Evolutionary conservation across 176 grass and related monocot species (phyloP).

Genomic region (Cymbopogon citratus): DNA sequence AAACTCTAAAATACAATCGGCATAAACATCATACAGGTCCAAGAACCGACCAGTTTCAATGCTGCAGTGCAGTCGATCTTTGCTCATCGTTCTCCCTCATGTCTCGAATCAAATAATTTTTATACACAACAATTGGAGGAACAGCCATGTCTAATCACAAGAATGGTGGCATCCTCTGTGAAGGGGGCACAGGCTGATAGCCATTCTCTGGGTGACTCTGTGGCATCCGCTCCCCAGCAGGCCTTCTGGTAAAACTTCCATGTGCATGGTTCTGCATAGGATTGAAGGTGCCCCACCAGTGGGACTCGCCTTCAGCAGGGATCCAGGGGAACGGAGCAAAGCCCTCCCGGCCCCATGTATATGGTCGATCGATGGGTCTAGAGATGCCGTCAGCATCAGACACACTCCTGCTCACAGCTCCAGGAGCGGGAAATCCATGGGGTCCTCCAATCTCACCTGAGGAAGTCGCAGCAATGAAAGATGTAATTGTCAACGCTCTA

Average conservation of each 20-base stretch:
- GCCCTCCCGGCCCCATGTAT: constrained; percentile 49
- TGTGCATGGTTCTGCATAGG: constrained; percentile 50
- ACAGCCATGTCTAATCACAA: constrained; percentile 51
- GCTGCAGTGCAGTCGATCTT: not conserved
- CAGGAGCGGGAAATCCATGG: not conserved
- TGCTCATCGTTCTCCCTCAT: not conserved
- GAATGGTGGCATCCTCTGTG: constrained; percentile 46
- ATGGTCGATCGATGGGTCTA: constrained; percentile 45
- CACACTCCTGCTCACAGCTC: constrained; percentile 39
- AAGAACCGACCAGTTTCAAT: not conserved
- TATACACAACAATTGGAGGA: constrained; percentile 31
- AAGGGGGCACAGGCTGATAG: constrained; percentile 36
- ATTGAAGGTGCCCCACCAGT: constrained; percentile 75
- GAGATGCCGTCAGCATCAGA: constrained; percentile 42
- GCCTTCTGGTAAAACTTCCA: constrained; percentile 48
- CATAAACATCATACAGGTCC: not conserved
- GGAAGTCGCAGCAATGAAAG: constrained; percentile 17
- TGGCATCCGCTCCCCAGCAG: constrained; percentile 33
- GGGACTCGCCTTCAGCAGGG: constrained; percentile 52
- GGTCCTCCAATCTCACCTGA: constrained; percentile 39
- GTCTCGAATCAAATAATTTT: constrained; percentile 24
- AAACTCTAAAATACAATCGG: not conserved
- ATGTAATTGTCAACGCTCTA: constrained; percentile 41
- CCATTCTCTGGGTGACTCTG: constrained; percentile 45
- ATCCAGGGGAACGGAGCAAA: constrained; percentile 51